Base-by-base conservation (phyloP, 768 basidiomycete genomes). In the Leccinum imitatum region DNA sequence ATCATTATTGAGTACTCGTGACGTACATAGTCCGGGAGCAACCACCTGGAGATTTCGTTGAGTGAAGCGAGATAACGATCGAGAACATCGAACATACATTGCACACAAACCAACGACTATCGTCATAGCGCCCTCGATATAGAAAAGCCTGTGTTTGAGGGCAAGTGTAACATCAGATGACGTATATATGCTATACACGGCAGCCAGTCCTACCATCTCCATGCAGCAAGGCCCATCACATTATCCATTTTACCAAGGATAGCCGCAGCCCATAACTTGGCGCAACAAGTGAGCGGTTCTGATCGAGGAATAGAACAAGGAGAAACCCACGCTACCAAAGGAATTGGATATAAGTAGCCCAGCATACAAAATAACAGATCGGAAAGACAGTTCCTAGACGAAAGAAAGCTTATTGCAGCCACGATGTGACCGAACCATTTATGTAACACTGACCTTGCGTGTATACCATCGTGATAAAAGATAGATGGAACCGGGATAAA, bases 11-110 rank as follows among this genome's bases (percentile, higher is more conserved):
- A 41, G 8, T 11, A 50, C 13, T 52, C 7, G 4, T 23, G 31
- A 72, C 82, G 25, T 33, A 87, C 85, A 67, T 84, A 85, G 66
- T 88, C 84, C 3, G 85, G 84, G n/a, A 87, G 74, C 6, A 80
- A 60, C 79, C 83, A 85, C 66, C 86, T 87, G 56, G 2, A 48
- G 8, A 6, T 11, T 37, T 33, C 27, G 21, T 52, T 9, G 25
- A 56, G 55, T 56, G 30, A 33, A 59, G 30, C 5, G 14, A 14
- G 15, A 15, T n/a, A 4, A 37, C 9, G 1, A 1, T n/a, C 51
- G 7, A n/a, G n/a, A 33, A 46, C 17, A 55, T 41, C 41, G 17
- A 19, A 48, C 55, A 4, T 31, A 48, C 55, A 56, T 48, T n/a
- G 55, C 44, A 6, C 35, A 7, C 1, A 56, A 30, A 23, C 55